Evolutionary conservation across 768 basidiomycete genomes (phyloP).

Genomic region (Podaxis mareebaensis): DNA sequence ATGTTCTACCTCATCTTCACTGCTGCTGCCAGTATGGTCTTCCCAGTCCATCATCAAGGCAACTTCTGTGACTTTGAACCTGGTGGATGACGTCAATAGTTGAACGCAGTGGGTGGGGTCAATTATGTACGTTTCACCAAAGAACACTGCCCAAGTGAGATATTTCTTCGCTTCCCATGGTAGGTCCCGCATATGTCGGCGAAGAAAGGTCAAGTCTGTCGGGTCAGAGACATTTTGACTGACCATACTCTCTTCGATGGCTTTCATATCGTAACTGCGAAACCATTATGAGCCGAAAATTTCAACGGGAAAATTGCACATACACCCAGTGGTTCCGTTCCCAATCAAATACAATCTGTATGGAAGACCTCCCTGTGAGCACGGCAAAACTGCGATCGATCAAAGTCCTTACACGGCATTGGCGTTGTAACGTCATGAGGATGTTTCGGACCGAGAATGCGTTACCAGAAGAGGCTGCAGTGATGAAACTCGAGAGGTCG

Average conservation of each 20-base stretch:
- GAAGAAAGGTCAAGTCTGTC: constrained; percentile 61
- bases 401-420: constrained; percentile 50
- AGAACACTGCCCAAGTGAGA: constrained; percentile 70
- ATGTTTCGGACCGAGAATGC: constrained; percentile 70
- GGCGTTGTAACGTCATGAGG: constrained; percentile 61
- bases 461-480: constrained; percentile 62
- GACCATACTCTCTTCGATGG: constrained; percentile 55
- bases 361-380: neutral
- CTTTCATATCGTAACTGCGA: constrained; percentile 52
- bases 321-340: constrained; percentile 68
- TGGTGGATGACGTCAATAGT: constrained; percentile 23
- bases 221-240: constrained; percentile 59
- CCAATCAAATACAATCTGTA: constrained; percentile 65
- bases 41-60: constrained; percentile 76
- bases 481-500: constrained; percentile 55
- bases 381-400: neutral
- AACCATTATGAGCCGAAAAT: neutral
- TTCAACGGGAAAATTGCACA: constrained; percentile 24
- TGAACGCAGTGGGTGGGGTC: neutral
- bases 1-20: constrained; percentile 53
- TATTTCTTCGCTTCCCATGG: constrained; percentile 67
- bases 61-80: constrained; percentile 75
- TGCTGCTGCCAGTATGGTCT: constrained; percentile 51
- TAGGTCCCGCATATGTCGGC: constrained; percentile 57
- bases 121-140: constrained; percentile 62